Evolutionary conservation across 73 alveolate species (phyloP).

Genomic region (Effrenium voratum): DNA sequence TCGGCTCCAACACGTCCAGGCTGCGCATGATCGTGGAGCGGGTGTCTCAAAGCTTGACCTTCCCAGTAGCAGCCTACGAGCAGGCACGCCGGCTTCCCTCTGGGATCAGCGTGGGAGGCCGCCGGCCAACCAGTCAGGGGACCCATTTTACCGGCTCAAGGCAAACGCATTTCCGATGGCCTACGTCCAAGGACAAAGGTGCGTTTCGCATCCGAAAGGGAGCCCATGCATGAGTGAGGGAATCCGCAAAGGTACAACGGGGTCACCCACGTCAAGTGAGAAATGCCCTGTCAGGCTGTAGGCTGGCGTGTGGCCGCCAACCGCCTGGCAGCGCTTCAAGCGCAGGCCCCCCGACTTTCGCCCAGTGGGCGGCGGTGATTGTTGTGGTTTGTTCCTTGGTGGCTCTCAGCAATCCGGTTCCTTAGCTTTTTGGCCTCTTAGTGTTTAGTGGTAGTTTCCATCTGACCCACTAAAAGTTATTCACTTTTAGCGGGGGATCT

Average conservation of each 20-base stretch:
- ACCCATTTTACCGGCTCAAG: neutral
- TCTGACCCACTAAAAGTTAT: neutral
- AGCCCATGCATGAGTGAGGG: too few relatives aligned
- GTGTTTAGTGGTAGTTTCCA: neutral
- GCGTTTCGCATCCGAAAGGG: too few relatives aligned
- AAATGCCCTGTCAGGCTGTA: slow-evolving; percentile 51
- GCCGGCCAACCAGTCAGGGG: too few relatives aligned
- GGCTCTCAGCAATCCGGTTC: too few relatives aligned
- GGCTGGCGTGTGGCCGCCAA: slow-evolving; percentile 93
- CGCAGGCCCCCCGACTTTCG: neutral
- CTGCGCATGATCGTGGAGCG: slow-evolving; percentile 91
- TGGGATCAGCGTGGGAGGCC: neutral
- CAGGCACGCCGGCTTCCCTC: slow-evolving; percentile 6
- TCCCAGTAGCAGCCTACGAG: slow-evolving; percentile 91
- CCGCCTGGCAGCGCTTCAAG: slow-evolving; percentile 58
- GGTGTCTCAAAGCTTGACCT: slow-evolving; percentile 65
- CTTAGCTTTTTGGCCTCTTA: too few relatives aligned
- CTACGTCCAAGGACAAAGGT: too few relatives aligned
- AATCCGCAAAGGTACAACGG: too few relatives aligned
- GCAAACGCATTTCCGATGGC: neutral
- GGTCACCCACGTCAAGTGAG: too few relatives aligned
- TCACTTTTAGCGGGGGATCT: neutral
- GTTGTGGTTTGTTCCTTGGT: neutral
- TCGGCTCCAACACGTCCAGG: too few relatives aligned
- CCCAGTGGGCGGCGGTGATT: neutral